Conservation (phyloP, 768 basidiomycete species). For the Russula sp. region DNA sequence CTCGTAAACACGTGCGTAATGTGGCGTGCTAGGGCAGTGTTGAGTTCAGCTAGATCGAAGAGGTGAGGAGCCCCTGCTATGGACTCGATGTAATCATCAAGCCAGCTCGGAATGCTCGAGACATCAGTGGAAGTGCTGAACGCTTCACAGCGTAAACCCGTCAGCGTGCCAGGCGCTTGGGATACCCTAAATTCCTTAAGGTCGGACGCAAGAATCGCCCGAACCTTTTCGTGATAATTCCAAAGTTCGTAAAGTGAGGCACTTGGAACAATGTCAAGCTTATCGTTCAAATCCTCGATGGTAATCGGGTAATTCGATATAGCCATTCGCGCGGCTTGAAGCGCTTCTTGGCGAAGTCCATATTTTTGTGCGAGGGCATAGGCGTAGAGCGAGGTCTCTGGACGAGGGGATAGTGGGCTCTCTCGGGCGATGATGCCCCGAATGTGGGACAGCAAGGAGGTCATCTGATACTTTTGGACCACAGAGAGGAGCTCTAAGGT, state of each 20-base stretch:
- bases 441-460: not conserved
- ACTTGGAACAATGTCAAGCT: not conserved
- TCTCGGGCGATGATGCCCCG: not conserved
- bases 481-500: no score
- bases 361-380: no score
- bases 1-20: no score
- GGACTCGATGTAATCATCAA: not conserved
- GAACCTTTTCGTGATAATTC: not conserved
- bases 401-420: not conserved
- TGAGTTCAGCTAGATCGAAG: not conserved
- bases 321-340: no score
- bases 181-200: not conserved
- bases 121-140: not conserved
- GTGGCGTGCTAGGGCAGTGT: not conserved
- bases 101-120: not conserved
- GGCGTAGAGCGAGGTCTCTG: no score
- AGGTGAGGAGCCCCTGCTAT: not conserved
- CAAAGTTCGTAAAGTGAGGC: slow-evolving; percentile 1
- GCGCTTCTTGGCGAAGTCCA: no score
- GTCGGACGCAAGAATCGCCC: not conserved
- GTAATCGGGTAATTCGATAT: not conserved
- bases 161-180: no score
- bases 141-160: not conserved
- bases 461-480: slow-evolving; percentile 6
- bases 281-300: not conserved